These are phyloP conservation scores for Myochromella boudieri DNA, from an alignment of 768 basidiomycete species.

Conservation along the genomic window DNA sequence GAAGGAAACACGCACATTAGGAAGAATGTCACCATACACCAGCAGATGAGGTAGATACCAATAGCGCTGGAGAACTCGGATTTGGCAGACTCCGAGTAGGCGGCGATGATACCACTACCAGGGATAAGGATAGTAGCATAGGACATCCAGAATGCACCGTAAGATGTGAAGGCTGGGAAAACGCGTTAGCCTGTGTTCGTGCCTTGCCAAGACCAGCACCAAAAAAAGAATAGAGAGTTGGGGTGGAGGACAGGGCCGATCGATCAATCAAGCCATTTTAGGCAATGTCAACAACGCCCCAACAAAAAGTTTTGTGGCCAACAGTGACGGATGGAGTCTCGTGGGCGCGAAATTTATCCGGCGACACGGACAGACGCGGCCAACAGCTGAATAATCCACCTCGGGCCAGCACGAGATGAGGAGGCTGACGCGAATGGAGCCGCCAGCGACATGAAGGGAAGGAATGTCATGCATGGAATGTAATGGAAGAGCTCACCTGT, in stretches of 20 bases:
- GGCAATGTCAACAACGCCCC: not conserved
- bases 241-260: not conserved
- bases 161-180: conserved; percentile 69
- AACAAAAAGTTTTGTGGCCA: not conserved
- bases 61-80: conserved; percentile 51
- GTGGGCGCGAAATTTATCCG: not conserved
- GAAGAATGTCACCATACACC: conserved; percentile 72
- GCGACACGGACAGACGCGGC: not conserved
- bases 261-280: not conserved
- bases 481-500: conserved; percentile 62
- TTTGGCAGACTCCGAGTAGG: conserved; percentile 38
- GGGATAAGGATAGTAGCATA: conserved; percentile 76
- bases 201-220: too few species aligned
- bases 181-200: not conserved
- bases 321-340: not conserved
- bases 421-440: not conserved
- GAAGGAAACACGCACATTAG: conserved; percentile 48
- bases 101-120: conserved; percentile 54
- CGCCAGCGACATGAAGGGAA: too few species aligned
- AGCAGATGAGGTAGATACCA: conserved; percentile 72
- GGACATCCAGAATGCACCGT: conserved; percentile 89
- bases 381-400: too few species aligned
- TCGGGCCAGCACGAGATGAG: too few species aligned
- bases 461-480: conserved; percentile 40
- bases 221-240: not conserved